These are phyloP conservation scores for Phylloporus sp. DNA, from an alignment of 768 basidiomycete genomes.

Conservation along the genomic window DNA sequence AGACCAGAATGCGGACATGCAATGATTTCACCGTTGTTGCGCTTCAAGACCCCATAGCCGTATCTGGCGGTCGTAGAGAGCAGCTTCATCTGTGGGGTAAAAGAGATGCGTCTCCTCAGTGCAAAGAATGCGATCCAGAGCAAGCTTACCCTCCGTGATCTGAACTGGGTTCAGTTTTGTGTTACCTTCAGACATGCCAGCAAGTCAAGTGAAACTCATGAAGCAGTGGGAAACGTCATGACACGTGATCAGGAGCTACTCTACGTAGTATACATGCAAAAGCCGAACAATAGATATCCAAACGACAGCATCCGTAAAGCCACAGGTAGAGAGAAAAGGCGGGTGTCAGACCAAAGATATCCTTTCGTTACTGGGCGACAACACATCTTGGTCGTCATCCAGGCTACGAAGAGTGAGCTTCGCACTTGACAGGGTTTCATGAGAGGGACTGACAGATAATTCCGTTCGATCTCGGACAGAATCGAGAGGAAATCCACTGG, in stretches of 20 bases:
- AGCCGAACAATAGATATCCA: no score
- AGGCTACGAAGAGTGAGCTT: constrained; percentile 40
- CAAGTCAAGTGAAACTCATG: background rate
- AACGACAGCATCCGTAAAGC: background rate
- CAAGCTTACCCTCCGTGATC: constrained; percentile 63
- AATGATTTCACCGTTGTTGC: constrained; percentile 71
- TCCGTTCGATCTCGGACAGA: constrained; percentile 85
- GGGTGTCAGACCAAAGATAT: constrained; percentile 34
- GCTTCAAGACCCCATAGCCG: constrained; percentile 98
- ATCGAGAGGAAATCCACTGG: constrained; percentile 91
- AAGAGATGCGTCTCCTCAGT: constrained; percentile 2
- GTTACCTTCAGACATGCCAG: constrained; percentile 29
- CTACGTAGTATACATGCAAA: background rate
- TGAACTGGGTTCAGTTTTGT: constrained; percentile 39
- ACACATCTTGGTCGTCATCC: constrained; percentile 38
- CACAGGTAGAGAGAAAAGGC: background rate
- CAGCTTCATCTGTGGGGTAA: constrained; percentile 52
- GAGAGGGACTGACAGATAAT: constrained; percentile 63
- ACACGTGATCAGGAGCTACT: constrained; percentile 13
- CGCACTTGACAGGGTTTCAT: background rate
- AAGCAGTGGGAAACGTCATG: background rate
- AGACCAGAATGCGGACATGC: background rate
- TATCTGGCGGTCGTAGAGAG: constrained; percentile 95
- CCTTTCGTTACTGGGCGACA: constrained; percentile 55
- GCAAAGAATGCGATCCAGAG: background rate